Evolutionary conservation across 331 rosid genomes (phyloP), one percentile per base, ranked within the genome.

Genomic region (Dryas integrifolia): DNA sequence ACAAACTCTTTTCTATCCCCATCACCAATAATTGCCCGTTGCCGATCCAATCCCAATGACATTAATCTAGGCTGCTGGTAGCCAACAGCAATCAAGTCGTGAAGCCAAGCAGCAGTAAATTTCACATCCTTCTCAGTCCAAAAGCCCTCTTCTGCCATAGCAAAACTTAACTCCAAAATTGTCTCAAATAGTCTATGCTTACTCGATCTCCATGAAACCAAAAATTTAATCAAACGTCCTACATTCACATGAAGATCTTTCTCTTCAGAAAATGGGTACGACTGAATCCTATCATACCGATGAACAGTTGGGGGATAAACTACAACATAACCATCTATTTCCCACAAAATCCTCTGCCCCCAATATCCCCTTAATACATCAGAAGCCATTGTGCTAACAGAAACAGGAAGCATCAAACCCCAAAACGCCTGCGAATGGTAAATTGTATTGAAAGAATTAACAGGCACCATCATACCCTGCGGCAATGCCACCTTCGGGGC

Each of bases 321-420:
- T n/a, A 50, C 96, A 74, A 89, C 89, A 73, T 85, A 88, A 64
- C 98, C 98, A 44, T 96, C 97, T 35, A 94, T 52, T 84, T 94
- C 98, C 98, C 98, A 94, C 83, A 94, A 87, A 70, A 94, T 84
- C 84, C 97, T 86, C 77, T 94, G 97, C 53, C 86, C 96, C 98
- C 98, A 94, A 48, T 94, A 94, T 9, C 98, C 98, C 79, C 97
- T 88, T 83, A 94, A 75, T 51, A 94, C 95, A 83, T 94, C 98
- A 48, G 96, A 84, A 16, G 98, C 97, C 97, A 94, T 89, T 9
- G 92, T 74, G 77, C 98, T 94, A 66, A 94, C 87, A 3, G 98
- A 94, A 75, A 85, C 96, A 9, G 98, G 98, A 58, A 94, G 97
- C 98, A 94, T 94, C 86, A 94, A 80, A 39, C 86, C 97, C 98